phyloP scores from a whole-genome alignment of 805 yeast species.

The Zygotorulaspora florentina region DNA sequence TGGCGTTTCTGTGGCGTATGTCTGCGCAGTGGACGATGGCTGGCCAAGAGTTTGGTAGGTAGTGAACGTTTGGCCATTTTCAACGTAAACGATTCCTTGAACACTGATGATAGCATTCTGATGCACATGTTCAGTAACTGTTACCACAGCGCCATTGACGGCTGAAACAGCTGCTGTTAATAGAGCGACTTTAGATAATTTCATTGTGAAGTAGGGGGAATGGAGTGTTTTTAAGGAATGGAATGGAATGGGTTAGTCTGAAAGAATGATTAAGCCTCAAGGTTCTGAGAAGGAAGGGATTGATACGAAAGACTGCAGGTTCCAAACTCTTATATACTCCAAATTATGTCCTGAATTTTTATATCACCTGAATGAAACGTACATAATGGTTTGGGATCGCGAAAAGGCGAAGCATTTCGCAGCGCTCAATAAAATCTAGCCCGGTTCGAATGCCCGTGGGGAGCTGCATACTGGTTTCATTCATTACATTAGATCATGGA shows the following conservation, averaged over 20 bases:
- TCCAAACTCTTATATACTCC: too few relatives aligned
- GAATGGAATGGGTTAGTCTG: conserved; percentile 2
- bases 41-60: conserved; percentile 20
- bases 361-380: too few relatives aligned
- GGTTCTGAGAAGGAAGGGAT: neutral
- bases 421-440: too few relatives aligned
- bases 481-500: too few relatives aligned
- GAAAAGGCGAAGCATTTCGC: too few relatives aligned
- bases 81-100: conserved; percentile 25
- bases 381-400: too few relatives aligned
- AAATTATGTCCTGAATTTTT: too few relatives aligned
- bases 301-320: too few relatives aligned
- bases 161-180: conserved; percentile 20
- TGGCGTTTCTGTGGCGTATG: conserved; percentile 7
- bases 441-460: too few relatives aligned
- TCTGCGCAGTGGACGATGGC: conserved; percentile 9
- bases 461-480: too few relatives aligned
- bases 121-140: conserved; percentile 31
- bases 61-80: conserved; percentile 26
- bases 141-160: conserved; percentile 26
- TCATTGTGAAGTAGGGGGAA: conserved; percentile 16
- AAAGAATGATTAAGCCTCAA: neutral
- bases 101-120: conserved; percentile 24
- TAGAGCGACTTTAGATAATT: conserved; percentile 21
- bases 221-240: conserved; percentile 4